A percentile compares a stretch with the other conserved stretches of the same genome.
Conservation (phyloP, 495 filamentous ascomycete genomes). For the Hypoxylon subgilvum region DNA sequence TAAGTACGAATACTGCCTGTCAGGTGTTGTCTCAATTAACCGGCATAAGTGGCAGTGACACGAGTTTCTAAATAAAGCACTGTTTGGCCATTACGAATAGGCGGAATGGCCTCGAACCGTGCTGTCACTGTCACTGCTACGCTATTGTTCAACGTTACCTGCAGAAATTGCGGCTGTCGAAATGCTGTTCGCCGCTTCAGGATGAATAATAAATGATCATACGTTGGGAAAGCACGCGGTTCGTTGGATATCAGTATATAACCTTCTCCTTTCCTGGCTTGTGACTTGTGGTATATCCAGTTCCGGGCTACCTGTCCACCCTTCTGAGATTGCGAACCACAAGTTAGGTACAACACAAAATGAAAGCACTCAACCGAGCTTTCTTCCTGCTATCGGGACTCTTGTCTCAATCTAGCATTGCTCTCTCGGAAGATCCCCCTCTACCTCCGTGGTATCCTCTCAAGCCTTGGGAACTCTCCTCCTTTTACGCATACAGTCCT, state of each 20-base stretch:
- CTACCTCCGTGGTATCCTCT: constrained; percentile 38
- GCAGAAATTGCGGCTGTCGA: not conserved
- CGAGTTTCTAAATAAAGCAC: constrained; percentile 18
- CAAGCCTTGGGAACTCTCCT: constrained; percentile 22
- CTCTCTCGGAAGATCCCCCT: constrained; percentile 16
- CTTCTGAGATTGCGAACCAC: no score
- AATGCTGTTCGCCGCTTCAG: no score
- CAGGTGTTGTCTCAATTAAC: not conserved
- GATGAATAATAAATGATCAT: no score
- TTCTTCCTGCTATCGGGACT: not conserved
- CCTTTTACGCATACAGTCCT: constrained; percentile 15
- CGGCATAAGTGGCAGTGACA: constrained; percentile 8
- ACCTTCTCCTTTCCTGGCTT: no score
- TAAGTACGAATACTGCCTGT: no score
- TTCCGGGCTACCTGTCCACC: no score
- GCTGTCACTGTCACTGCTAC: not conserved
- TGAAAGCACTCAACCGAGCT: not conserved
- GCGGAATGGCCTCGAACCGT: constrained; percentile 8
- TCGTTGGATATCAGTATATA: no score
- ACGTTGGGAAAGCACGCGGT: no score
- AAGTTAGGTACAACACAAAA: not conserved
- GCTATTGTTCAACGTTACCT: constrained; percentile 19
- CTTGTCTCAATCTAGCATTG: constrained; percentile 9
- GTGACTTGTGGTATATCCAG: no score
- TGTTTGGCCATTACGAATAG: not conserved